These are phyloP conservation scores for Gaeumannomyces sp. DNA, from an alignment of 2,329 filamentous ascomycete species.

Conservation along the genomic window DNA sequence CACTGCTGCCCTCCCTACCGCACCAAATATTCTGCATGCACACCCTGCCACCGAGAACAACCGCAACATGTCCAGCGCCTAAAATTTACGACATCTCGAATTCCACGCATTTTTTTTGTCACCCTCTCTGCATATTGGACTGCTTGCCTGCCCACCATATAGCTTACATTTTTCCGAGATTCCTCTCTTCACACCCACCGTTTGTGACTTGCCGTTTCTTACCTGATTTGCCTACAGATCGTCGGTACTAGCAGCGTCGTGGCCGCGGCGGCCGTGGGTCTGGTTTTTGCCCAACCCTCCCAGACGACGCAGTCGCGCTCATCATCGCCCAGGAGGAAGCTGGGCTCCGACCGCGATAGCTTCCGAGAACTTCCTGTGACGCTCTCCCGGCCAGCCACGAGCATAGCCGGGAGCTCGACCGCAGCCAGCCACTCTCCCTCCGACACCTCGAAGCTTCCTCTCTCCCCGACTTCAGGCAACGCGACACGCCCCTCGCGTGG, in stretches of 20 bases:
- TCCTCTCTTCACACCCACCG: background rate
- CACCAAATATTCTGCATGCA: background rate
- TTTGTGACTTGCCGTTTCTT: background rate
- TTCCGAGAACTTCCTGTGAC: slow-evolving; percentile 22
- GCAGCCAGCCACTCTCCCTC: slow-evolving; percentile 24
- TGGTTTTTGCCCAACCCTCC: slow-evolving; percentile 51
- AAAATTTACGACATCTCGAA: background rate
- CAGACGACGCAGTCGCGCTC: slow-evolving; percentile 31
- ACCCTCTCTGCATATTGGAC: background rate
- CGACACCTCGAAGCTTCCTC: slow-evolving; percentile 24
- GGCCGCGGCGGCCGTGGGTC: slow-evolving; percentile 52
- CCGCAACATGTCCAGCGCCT: no score
- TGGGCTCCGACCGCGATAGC: slow-evolving; percentile 25
- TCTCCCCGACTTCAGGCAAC: slow-evolving; percentile 23
- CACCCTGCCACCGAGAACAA: background rate
- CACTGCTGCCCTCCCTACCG: background rate
- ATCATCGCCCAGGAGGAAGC: slow-evolving; percentile 26
- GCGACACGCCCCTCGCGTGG: slow-evolving; percentile 20
- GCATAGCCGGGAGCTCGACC: slow-evolving; percentile 29
- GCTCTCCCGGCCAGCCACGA: slow-evolving; percentile 37
- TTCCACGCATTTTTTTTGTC: background rate
- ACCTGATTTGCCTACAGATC: slow-evolving; percentile 34
- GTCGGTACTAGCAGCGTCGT: slow-evolving; percentile 56
- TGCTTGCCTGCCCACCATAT: background rate
- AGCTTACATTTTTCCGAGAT: background rate